Percentiles rank a stretch among this genome's conserved stretches.
phyloP scores from a whole-genome alignment of 192 early-diverging fungal species.

The Oehlia diaphana region DNA sequence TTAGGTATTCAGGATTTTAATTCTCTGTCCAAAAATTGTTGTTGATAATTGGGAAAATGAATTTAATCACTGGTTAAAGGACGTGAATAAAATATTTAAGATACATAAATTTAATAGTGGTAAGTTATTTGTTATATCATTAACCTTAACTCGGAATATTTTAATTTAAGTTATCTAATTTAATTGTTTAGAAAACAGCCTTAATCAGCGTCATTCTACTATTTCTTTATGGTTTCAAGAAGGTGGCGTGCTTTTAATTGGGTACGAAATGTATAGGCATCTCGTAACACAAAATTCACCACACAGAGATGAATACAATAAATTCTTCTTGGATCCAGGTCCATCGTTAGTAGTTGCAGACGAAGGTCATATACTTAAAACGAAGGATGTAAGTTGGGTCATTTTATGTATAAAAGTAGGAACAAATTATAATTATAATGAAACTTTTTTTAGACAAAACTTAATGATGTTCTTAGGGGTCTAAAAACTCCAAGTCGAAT shows the following conservation, averaged over 20 bases:
- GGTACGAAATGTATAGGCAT: slow-evolving; percentile 62
- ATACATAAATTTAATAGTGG: slow-evolving; percentile 47
- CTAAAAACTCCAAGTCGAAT: slow-evolving; percentile 63
- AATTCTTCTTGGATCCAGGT: slow-evolving; percentile 59
- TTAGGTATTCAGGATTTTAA: slow-evolving; percentile 54
- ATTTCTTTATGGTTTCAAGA: slow-evolving; percentile 49
- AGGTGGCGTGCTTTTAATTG: slow-evolving; percentile 71
- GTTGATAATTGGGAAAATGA: slow-evolving; percentile 75
- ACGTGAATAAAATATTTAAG: slow-evolving; percentile 37
- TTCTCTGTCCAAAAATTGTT: slow-evolving; percentile 72
- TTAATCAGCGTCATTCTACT: background rate
- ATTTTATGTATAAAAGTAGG: background rate
- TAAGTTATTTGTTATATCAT: background rate
- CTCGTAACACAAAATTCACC: slow-evolving; percentile 28
- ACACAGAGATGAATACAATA: slow-evolving; percentile 17
- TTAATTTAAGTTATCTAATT: background rate
- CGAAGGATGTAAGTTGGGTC: slow-evolving; percentile 31
- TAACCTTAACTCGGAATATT: background rate
- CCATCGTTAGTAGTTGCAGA: slow-evolving; percentile 76
- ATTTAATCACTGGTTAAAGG: slow-evolving; percentile 66
- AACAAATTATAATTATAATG: background rate
- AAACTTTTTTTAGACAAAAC: slow-evolving; percentile 31
- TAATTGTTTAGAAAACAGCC: background rate
- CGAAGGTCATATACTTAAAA: slow-evolving; percentile 83
- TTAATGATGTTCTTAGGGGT: slow-evolving; percentile 30